Conservation (phyloP, 345 rosid genomes). For the Angophora floribunda region DNA sequence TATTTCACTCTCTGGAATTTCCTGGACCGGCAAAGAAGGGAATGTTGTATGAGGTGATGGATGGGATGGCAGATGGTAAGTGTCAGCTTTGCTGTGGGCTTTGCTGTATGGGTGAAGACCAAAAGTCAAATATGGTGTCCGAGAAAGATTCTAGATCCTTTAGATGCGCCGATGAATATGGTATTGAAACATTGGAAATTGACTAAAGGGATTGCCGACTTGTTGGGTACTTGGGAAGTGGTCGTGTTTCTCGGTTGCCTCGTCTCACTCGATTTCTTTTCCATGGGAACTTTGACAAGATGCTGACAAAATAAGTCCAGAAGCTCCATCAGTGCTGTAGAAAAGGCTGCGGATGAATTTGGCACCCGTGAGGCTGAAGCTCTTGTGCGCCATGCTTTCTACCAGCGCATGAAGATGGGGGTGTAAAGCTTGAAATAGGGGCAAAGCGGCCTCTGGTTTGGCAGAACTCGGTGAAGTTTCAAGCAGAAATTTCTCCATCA, state of each 20-base stretch:
- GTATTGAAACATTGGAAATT: not conserved
- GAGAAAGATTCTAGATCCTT: constrained; percentile 50
- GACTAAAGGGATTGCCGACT: constrained; percentile 17
- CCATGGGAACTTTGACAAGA: constrained; percentile 36
- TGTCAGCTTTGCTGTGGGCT: constrained; percentile 38
- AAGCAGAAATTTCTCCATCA: constrained; percentile 25
- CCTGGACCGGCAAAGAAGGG: constrained; percentile 16
- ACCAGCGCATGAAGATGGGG: constrained; percentile 6
- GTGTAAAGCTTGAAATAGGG: not conserved
- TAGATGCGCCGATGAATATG: constrained; percentile 8
- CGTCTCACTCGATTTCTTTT: constrained; percentile 53
- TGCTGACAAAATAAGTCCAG: constrained; percentile 20
- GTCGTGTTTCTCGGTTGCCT: constrained; percentile 38
- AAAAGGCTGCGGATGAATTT: constrained; percentile 57
- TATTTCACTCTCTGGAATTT: constrained; percentile 50
- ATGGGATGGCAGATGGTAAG: not conserved
- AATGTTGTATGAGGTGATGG: not conserved
- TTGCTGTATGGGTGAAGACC: constrained; percentile 65
- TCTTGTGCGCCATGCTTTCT: constrained; percentile 50
- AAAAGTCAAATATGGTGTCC: constrained; percentile 79
- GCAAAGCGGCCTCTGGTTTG: not conserved
- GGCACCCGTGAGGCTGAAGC: constrained; percentile 34
- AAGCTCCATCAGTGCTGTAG: constrained; percentile 44
- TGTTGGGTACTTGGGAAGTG: constrained; percentile 41
- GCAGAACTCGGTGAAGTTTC: constrained; percentile 27